Evolutionary conservation across 495 filamentous ascomycete genomes (phyloP).

Genomic region (Penicillium paradoxum): DNA sequence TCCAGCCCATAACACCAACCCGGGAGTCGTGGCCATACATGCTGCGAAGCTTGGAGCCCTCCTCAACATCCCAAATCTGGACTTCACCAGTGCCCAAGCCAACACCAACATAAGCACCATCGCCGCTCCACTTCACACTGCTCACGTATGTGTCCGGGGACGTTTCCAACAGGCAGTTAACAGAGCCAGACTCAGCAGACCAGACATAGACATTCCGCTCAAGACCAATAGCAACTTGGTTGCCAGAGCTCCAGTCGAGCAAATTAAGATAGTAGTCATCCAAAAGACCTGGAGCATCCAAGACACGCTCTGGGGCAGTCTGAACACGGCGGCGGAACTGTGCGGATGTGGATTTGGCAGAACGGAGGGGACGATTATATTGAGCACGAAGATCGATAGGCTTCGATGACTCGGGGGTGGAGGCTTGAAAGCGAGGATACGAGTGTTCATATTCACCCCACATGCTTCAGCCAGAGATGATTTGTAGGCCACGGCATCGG

Average conservation of each 20-base stretch:
- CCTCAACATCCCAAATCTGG: slow-evolving; percentile 99
- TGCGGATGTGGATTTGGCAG: slow-evolving; percentile 62
- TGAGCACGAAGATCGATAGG: slow-evolving; percentile 95
- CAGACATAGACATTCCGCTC: slow-evolving; percentile 97
- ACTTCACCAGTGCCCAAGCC: slow-evolving; percentile 93
- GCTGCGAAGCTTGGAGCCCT: slow-evolving; percentile 89
- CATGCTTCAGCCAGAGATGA: slow-evolving; percentile 88
- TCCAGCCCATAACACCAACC: slow-evolving; percentile 98
- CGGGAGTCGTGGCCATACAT: slow-evolving; percentile 97
- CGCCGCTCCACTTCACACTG: slow-evolving; percentile 97
- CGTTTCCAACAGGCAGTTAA: slow-evolving; percentile 81
- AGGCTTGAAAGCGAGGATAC: slow-evolving; percentile 98
- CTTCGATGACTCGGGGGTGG: slow-evolving; percentile 94
- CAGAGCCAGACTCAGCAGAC: slow-evolving; percentile 92
- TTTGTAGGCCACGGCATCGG: slow-evolving; percentile 85
- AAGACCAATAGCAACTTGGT: slow-evolving; percentile 96
- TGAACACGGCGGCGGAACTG: slow-evolving; percentile 88
- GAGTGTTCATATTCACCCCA: slow-evolving; percentile 85
- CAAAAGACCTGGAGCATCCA: slow-evolving; percentile 93
- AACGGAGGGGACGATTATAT: slow-evolving; percentile 93
- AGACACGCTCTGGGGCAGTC: slow-evolving; percentile 90
- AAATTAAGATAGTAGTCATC: slow-evolving; percentile 99
- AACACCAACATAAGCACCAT: slow-evolving; percentile 94
- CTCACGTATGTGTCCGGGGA: slow-evolving; percentile 89
- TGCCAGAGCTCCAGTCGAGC: slow-evolving; percentile 93